Evolutionary conservation across 331 rosid genomes (phyloP), one percentile per base, ranked within the genome.

Genomic region (Phaseolus coccineus): DNA sequence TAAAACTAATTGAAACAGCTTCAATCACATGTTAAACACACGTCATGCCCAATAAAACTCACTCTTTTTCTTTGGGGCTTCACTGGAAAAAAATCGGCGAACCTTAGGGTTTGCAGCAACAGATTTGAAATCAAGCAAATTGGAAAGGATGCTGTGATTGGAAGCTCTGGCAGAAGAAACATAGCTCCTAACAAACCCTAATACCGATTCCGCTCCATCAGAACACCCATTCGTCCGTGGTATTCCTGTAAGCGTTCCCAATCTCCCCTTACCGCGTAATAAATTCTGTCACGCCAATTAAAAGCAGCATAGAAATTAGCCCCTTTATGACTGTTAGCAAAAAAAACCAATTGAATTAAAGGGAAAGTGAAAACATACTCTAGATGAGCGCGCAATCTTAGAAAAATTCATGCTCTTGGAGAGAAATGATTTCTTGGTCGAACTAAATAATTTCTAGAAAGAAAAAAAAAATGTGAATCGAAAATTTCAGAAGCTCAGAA

Each of bases 1-100:
- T 3, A 44, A 51, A 27, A 72, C 8, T 50, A 68, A 74, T 6
- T 37, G 33, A 63, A 74, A 19, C 63, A 65, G 44, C 47, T 64
- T 57, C 75, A 78, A 37, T 58, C 69, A 56, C 67, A 80, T 4
- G 14, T 40, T 25, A 40, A 58, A 14, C 59, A 73, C 4, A 14
- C 61, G 40, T 8, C 8, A 30, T 8, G 22, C 2, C 5, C 14
- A 8, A 47, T 13, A 13, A 57, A 80, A 89, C 98, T 92, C 78
- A 94, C 98, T 90, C 87, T 90, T 92, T 77, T 89, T 92, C 93
- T 92, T 87, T 3, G 97, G 98, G 55, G 87, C 52, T 87, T 90
- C 96, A 80, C 91, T 88, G 31, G 91, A 94, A 79, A 88, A 94
- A 12, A 91, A 70, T 15, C 98, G 91, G 48, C 59, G 73, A 37